These are phyloP conservation scores for Fusarium avenaceum DNA, from an alignment of 2,329 filamentous ascomycete genomes.

Conservation along the genomic window DNA sequence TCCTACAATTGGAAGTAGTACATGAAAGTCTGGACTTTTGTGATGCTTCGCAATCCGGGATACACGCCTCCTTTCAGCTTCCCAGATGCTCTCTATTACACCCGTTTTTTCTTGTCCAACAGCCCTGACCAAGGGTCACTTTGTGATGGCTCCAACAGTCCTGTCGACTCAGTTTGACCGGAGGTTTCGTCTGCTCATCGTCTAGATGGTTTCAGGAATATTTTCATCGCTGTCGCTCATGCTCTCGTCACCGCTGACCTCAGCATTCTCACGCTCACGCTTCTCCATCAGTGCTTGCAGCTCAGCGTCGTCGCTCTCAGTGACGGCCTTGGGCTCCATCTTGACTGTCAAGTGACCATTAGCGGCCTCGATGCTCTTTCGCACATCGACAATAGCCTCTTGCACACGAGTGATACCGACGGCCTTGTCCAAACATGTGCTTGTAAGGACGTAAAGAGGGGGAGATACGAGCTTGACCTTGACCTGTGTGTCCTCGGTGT, in stretches of 20 bases:
- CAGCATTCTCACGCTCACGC: conserved; percentile 95
- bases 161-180: conserved; percentile 36
- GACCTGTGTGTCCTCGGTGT: conserved; percentile 92
- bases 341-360: conserved; percentile 89
- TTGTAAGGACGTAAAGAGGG: conserved; percentile 95
- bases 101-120: conserved; percentile 45
- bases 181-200: conserved; percentile 32
- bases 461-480: conserved; percentile 99
- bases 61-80: conserved; percentile 41
- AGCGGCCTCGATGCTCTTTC: conserved; percentile 80
- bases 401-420: conserved; percentile 87
- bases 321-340: conserved; percentile 99
- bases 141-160: conserved; percentile 36
- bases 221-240: conserved; percentile 96
- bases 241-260: conserved; percentile 98
- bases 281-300: conserved; percentile 99
- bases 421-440: conserved; percentile 93
- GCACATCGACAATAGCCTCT: conserved; percentile 89
- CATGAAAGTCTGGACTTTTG: conserved; percentile 50
- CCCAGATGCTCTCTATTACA: conserved; percentile 47
- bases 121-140: conserved; percentile 33
- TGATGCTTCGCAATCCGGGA: conserved; percentile 45
- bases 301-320: conserved; percentile 97
- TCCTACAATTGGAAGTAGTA: conserved; percentile 49
- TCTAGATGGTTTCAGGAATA: conserved; percentile 59